Evolutionary conservation across 768 basidiomycete genomes (phyloP), one percentile per base, ranked within the genome.

Genomic region (Xanthoconium stramineum): DNA sequence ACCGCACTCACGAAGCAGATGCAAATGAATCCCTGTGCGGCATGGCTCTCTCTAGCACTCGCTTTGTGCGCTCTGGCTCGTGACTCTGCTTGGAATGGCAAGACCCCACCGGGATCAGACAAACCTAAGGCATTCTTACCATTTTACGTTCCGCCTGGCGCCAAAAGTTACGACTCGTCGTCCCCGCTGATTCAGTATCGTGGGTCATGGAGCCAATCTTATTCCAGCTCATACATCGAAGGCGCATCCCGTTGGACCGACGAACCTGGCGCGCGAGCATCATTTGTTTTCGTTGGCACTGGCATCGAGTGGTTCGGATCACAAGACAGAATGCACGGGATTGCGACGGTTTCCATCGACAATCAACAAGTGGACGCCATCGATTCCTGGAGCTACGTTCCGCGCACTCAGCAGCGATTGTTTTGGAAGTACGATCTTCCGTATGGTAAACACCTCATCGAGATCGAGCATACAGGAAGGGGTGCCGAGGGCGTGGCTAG

Each of bases 221-320:
- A 76, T 62, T 85, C 86, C 0, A 67, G 70, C 2, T 70, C 74
- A 36, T 85, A 82, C 62, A 66, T 82, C 32, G 72, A 78, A 19
- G 75, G 79, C 15, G 80, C 83, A 14, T 69, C 82, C 35, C 79
- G 76, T 14, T 78, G 76, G 64, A 85, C 86, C 0, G 70, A 74
- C 14, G 69, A 79, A 45, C 69, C 69, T 17, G 76, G 76, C 46
- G 82, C 88, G 12, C 71, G 79, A 5, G 72, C 81, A 45, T 74
- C 75, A 2, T 80, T 90, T 69, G 75, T 78, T 3, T 90, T 90
- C 69, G 74, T 74, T n/a, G 89, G 89, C 14, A 86, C 84, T 13
- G 87, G 87, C 1, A 77, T 91, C 60, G 89, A 91, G 70, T 88
- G 84, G 84, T 91, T 90, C 60, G 89, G 89, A 32, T 80, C 76